These are phyloP conservation scores for Jatropha multifida DNA, from an alignment of 441 rosid genomes.

Conservation along the genomic window DNA sequence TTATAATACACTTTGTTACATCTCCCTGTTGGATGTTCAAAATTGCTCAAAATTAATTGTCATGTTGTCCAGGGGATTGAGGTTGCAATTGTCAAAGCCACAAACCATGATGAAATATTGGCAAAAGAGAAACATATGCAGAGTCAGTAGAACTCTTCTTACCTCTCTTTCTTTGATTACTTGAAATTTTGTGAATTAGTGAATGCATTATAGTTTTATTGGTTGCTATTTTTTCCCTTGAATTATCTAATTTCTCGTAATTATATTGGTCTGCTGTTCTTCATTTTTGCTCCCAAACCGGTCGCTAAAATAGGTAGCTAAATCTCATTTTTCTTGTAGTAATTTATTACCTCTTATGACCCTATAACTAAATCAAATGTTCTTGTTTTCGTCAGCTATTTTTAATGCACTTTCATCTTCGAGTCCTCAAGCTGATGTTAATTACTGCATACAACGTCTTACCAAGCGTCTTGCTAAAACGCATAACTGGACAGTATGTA, in stretches of 20 bases:
- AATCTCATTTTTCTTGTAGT: no score
- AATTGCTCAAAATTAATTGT: slow-evolving; percentile 2
- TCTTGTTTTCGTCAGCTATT: slow-evolving; percentile 34
- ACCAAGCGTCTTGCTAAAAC: slow-evolving; percentile 46
- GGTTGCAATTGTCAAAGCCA: slow-evolving; percentile 55
- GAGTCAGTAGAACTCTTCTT: slow-evolving; percentile 30
- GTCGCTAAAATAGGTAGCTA: no score
- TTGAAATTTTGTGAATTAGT: neutral
- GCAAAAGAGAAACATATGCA: slow-evolving; percentile 45
- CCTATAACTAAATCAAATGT: neutral
- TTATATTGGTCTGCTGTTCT: no score
- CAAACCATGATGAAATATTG: slow-evolving; percentile 35
- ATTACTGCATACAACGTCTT: slow-evolving; percentile 37
- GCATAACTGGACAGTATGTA: slow-evolving; percentile 41
- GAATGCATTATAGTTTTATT: neutral
- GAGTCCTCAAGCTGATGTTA: slow-evolving; percentile 33
- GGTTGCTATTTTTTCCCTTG: no score
- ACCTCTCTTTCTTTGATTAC: slow-evolving; percentile 2
- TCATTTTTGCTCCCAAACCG: no score
- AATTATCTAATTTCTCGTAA: no score
- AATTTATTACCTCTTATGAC: no score
- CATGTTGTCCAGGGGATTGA: slow-evolving; percentile 32
- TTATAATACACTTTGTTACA: no score
- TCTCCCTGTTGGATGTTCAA: neutral
- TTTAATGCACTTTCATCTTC: slow-evolving; percentile 35